Evolutionary conservation across 2,329 filamentous ascomycete genomes (phyloP), one percentile per base, ranked within the genome.

Genomic region (Westerdykella sp.): DNA sequence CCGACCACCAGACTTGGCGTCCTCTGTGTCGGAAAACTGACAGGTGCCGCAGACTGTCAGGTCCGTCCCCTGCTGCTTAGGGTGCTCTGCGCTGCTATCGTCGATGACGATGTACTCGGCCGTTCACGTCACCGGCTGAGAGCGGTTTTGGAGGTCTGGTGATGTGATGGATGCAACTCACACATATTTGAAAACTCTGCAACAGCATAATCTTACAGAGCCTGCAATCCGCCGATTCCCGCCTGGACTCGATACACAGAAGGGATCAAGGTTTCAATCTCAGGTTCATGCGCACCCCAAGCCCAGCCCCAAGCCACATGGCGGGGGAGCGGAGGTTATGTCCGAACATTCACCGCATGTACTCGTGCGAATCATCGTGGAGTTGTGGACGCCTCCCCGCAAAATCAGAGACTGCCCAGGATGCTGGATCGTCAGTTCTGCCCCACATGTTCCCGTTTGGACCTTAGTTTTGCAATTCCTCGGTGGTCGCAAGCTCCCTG

Each of bases 301-400:
- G 32, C 32, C 32, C n/a, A 35, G n/a, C 32, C 32, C n/a, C n/a
- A 35, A 35, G 32, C 32, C 32, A 35, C 32, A 35, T 35, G 32
- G 32, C 32, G 32, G 32, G 25, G 32, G 32, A 35, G 32, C 32
- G 32, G 32, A 35, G 32, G 16, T 13, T 35, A 15, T 18, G 32
- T 35, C 32, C 32, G 32, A 35, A 35, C 32, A 35, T 35, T 35
- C 32, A 14, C 32, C 32, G 32, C n/a, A 12, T 13, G 32, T 9
- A 14, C n/a, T 14, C 32, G 10, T 9, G n/a, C 32, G 32, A 35
- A 13, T 35, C n/a, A 35, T 14, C 18, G 18, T 21, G 18, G n/a
- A 18, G n/a, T 15, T 15, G n/a, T 18, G 32, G 25, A 28, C 25
- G 25, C 25, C 9, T 13, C 32, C 32, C 32, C 32, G 32, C 32